A percentile compares a stretch with the other conserved stretches of the same genome.
Evolutionary conservation across 2,329 filamentous ascomycete species (phyloP).

Genomic region (Alternaria sp.): DNA sequence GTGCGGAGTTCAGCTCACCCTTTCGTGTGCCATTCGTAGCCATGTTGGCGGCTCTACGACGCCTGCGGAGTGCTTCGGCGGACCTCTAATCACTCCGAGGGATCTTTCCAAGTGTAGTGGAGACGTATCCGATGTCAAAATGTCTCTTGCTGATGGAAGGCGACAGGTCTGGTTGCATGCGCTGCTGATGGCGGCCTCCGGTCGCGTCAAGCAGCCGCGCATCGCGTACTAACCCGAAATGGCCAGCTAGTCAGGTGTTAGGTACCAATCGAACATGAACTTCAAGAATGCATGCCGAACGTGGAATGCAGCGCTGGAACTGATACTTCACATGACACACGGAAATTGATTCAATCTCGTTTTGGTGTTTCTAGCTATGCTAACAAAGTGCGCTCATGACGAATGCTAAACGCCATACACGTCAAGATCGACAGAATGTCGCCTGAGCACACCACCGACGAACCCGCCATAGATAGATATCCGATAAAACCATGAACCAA

Average conservation of each 20-base stretch:
- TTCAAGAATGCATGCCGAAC: not conserved
- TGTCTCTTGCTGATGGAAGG: constrained; percentile 24
- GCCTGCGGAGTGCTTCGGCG: constrained; percentile 48
- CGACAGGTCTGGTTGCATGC: constrained; percentile 15
- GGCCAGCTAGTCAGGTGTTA: not conserved
- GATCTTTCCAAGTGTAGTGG: not conserved
- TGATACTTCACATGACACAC: not conserved
- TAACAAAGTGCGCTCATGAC: not conserved
- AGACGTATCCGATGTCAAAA: constrained; percentile 12
- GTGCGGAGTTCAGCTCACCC: constrained; percentile 33
- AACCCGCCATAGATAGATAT: not conserved
- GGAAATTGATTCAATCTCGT: not conserved
- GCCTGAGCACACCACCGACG: not conserved
- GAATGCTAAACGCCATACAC: not conserved
- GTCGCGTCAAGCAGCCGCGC: constrained; percentile 15
- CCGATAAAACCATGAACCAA: not conserved
- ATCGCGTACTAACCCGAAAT: constrained; percentile 12
- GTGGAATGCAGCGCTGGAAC: not conserved
- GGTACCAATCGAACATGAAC: not conserved
- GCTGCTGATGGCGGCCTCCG: constrained; percentile 9
- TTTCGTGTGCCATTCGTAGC: constrained; percentile 48
- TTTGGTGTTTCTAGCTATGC: not conserved
- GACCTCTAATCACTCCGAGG: not conserved
- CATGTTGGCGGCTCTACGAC: constrained; percentile 26
- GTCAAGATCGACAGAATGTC: not conserved